These are phyloP conservation scores for Ganoderma multipileum DNA, from an alignment of 1,284 basidiomycete genomes.

Conservation along the genomic window DNA sequence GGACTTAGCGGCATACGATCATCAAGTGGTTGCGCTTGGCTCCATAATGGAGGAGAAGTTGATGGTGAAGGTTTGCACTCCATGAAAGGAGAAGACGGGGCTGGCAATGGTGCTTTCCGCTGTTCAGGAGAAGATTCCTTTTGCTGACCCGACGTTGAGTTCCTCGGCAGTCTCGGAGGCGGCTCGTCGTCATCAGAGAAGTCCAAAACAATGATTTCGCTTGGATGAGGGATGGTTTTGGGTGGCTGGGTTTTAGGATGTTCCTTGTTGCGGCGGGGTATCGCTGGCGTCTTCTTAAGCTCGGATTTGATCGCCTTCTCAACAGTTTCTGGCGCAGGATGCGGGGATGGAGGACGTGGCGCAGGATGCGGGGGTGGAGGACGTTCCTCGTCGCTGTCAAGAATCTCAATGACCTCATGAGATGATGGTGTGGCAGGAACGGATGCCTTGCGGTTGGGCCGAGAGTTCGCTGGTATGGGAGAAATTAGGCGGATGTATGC, in stretches of 20 bases:
- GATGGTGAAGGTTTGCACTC: neutral
- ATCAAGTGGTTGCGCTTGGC: neutral
- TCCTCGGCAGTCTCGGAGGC: neutral
- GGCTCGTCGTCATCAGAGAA: slow-evolving; percentile 23
- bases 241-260: neutral
- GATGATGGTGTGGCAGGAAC: neutral
- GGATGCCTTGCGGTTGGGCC: neutral
- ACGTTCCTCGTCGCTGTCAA: slow-evolving; percentile 21
- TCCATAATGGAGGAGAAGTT: neutral
- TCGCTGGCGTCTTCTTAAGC: neutral
- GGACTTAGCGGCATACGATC: neutral
- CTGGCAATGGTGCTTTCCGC: neutral
- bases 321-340: no score
- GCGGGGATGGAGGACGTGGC: neutral
- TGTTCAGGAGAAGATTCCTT: neutral
- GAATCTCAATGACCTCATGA: slow-evolving; percentile 25
- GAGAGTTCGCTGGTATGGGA: neutral
- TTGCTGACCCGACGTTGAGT: neutral
- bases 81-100: neutral
- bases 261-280: neutral
- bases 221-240: neutral
- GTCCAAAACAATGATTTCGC: slow-evolving; percentile 20
- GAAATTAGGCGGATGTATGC: neutral
- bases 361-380: neutral
- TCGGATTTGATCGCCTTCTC: neutral